Base-by-base conservation (phyloP, 805 yeast genomes). In the Suhomyces pyralidae region DNA sequence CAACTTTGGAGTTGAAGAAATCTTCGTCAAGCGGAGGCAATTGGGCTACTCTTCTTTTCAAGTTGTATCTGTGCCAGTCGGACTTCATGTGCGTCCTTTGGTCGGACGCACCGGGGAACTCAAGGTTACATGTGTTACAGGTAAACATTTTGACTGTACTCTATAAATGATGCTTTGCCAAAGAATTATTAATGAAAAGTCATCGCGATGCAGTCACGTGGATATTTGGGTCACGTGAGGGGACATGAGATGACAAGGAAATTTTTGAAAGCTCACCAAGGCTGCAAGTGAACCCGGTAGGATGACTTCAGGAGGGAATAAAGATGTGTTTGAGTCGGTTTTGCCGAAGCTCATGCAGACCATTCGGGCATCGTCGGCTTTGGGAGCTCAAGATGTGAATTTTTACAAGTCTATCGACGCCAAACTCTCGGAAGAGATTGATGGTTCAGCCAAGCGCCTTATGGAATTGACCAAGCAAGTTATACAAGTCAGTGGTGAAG, bases 381-480 rank as follows among this genome's bases (percentile, higher is more conserved):
- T 92, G 43, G 87, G 88, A 2, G 82, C 90, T 0, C 88, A 88
- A 51, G 98, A 93, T 71, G 78, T 91, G n/a, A 81, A 79, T 28
- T 94, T 92, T 62, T 82, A 84, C 66, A 74, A 78, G 45, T 82
- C 88, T 46, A 63, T 90, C 10, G 93, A 89, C 60, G 60, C 71
- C 3, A 62, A 66, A 1, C 62, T 84, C 12, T 68, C 76, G 7
- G 56, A 62, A 0, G 63, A 75, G 12, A 64, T 84, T 46, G 74
- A 74, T 8, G 57, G 58, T 1, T 62, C 80, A 0, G 75, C 84
- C 3, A 64, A 67, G 14, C 66, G 73, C 19, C 51, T 87, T 5
- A 62, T 82, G 24, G 67, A 64, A 1, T 55, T 82, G 48, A 73
- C 84, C 46, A 82, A 83, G 58, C 67, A 66, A 7, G 55, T 85